Conservation (phyloP, 2,329 filamentous ascomycete species). For the Aschersonia sp. region DNA sequence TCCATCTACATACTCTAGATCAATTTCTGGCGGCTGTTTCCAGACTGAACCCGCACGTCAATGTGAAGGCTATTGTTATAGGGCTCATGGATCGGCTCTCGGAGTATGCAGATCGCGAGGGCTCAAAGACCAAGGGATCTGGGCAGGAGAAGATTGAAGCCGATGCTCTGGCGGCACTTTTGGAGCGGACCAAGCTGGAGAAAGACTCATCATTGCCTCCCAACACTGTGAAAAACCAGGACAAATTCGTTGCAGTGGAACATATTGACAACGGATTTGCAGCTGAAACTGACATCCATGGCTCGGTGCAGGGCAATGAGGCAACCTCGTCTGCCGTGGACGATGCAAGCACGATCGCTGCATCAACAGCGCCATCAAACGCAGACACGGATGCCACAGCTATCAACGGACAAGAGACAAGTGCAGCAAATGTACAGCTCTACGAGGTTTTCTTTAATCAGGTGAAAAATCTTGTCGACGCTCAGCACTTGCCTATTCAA, state of each 20-base stretch:
- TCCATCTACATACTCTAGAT: constrained; percentile 91
- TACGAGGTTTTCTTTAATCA: constrained; percentile 98
- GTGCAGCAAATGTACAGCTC: constrained; percentile 61
- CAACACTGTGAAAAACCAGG: constrained; percentile 7
- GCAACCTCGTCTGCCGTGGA: constrained; percentile 13
- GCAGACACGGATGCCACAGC: constrained; percentile 33
- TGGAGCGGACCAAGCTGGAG: constrained; percentile 63
- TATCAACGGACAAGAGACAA: constrained; percentile 28
- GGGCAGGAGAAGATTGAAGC: constrained; percentile 68
- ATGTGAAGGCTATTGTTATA: constrained; percentile 95
- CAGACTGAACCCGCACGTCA: constrained; percentile 86
- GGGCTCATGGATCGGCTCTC: constrained; percentile 94
- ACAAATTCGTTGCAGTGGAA: constrained; percentile 8
- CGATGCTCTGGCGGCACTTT: constrained; percentile 62
- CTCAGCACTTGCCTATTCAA: constrained; percentile 80
- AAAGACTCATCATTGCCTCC: constrained; percentile 28
- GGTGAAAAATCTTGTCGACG: constrained; percentile 84
- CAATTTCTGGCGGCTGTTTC: constrained; percentile 90
- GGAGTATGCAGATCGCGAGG: constrained; percentile 83
- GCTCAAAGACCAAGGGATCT: constrained; percentile 54
- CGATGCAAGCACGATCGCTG: constrained; percentile 13
- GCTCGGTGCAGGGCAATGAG: constrained; percentile 10
- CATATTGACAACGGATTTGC: constrained; percentile 2
- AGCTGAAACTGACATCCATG: constrained; percentile 17
- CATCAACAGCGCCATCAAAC: constrained; percentile 22